Base-by-base conservation (phyloP, 306 rosid species). In the Sindora glabra region DNA sequence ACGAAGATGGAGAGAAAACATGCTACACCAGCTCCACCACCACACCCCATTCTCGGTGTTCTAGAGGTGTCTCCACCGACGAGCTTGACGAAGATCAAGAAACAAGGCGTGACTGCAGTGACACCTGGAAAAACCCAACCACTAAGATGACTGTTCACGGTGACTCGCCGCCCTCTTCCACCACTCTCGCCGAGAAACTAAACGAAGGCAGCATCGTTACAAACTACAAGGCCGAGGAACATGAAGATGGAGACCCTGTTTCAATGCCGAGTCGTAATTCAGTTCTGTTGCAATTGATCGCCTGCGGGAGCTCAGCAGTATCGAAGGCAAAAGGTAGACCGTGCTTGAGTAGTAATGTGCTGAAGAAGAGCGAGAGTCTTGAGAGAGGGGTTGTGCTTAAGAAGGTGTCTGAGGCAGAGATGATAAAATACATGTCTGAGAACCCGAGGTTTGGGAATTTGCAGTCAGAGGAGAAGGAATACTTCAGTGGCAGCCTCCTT, bases 381-480 rank as follows among this genome's bases (percentile, higher is more conserved):
- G 50, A 53, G 18, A n/a, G n/a, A n/a, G n/a, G n/a, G n/a, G n/a
- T n/a, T n/a, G n/a, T n/a, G n/a, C n/a, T n/a, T n/a, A n/a, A n/a
- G n/a, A n/a, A n/a, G n/a, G n/a, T 39, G 46, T 37, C 27, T 2
- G 92, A 77, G 17, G 72, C 69, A 37, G 90, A 71, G 38, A 77
- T 75, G 80, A 77, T 84, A 3, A 80, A 59, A 11, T 84, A 45
- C 60, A 81, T 80, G 48, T 70, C 89, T 47, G 95, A 83, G 81
- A 87, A 90, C 56, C 97, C 96, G 3, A 80, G 95, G 71, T 75
- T 85, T 6, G 94, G 97, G 72, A 84, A 84, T 30, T 59, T 78
- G 56, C 86, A 78, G 67, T 39, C 68, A 0, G 94, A 84, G 72
- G 97, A 90, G 73, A 87, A 90, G 67, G 97, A 84, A 59, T 90